Evolutionary conservation across 805 yeast genomes (phyloP).

Genomic region (Gaillardinia entomophila): DNA sequence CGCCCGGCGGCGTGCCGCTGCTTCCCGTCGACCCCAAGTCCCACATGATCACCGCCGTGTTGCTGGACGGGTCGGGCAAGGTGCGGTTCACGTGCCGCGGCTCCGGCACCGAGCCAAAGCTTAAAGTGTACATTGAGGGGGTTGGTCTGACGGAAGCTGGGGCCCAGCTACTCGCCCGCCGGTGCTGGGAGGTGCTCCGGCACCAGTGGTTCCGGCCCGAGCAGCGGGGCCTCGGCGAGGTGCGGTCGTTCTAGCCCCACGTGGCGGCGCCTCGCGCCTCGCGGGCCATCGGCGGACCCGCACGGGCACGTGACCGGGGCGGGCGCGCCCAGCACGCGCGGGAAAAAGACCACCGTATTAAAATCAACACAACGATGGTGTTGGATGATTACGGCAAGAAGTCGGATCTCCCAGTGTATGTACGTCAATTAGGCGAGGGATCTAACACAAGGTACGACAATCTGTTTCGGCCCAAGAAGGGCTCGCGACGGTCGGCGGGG

Average conservation of each 20-base stretch:
- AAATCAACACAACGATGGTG: slow-evolving; percentile 8
- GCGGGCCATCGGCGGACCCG: no score
- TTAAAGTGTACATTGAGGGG: slow-evolving; percentile 89
- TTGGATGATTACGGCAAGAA: slow-evolving; percentile 34
- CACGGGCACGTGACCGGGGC: no score
- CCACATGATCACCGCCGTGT: slow-evolving; percentile 78
- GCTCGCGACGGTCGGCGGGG: background rate
- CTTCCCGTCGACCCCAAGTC: slow-evolving; percentile 69
- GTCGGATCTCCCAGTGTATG: slow-evolving; percentile 44
- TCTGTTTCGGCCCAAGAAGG: background rate
- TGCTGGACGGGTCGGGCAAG: slow-evolving; percentile 16
- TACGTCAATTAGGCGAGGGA: background rate
- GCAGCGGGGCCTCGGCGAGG: slow-evolving; percentile 29
- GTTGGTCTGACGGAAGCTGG: slow-evolving; percentile 35
- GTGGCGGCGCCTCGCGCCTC: no score
- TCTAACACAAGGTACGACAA: background rate
- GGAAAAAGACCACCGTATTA: no score
- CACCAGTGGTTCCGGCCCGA: slow-evolving; percentile 69
- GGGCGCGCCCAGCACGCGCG: no score
- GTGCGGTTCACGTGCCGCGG: slow-evolving; percentile 85
- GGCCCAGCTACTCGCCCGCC: slow-evolving; percentile 49
- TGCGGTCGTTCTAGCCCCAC: slow-evolving; percentile 15
- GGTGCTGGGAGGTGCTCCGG: slow-evolving; percentile 61
- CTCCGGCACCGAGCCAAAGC: slow-evolving; percentile 94
- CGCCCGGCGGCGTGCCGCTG: slow-evolving; percentile 49